Evolutionary conservation across 2,329 filamentous ascomycete species (phyloP).

Genomic region (Beauveria bassiana): DNA sequence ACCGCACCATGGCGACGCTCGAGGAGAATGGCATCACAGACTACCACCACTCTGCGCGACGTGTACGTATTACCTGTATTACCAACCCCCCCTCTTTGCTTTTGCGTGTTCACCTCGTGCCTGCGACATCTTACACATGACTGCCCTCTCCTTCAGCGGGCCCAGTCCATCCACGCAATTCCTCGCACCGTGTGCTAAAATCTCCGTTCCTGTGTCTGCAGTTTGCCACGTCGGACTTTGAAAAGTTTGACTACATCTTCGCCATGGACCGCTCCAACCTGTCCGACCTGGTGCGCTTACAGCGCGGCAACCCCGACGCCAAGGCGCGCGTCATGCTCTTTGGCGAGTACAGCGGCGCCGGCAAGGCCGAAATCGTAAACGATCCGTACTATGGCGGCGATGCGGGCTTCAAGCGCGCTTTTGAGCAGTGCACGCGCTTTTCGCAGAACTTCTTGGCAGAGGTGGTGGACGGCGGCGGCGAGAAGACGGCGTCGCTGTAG

Average conservation of each 20-base stretch:
- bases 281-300: slow-evolving; percentile 55
- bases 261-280: slow-evolving; percentile 89
- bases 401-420: slow-evolving; percentile 78
- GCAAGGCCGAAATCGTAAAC: slow-evolving; percentile 60
- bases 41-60: slow-evolving; percentile 71
- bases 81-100: neutral
- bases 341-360: slow-evolving; percentile 68
- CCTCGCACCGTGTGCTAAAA: neutral
- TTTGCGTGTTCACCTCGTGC: no score
- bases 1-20: slow-evolving; percentile 75
- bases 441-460: slow-evolving; percentile 66
- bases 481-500: slow-evolving; percentile 1
- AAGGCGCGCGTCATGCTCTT: slow-evolving; percentile 71
- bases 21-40: slow-evolving; percentile 64
- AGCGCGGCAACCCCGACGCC: slow-evolving; percentile 47
- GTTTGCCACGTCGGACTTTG: slow-evolving; percentile 62
- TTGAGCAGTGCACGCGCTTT: slow-evolving; percentile 73
- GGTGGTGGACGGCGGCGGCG: slow-evolving; percentile 27
- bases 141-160: no score
- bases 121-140: no score
- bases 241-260: slow-evolving; percentile 84
- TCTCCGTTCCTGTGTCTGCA: slow-evolving; percentile 18
- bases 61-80: slow-evolving; percentile 39
- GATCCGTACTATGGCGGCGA: slow-evolving; percentile 92
- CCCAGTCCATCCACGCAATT: no score